Evolutionary conservation across 2,329 filamentous ascomycete species (phyloP), one percentile per base, ranked within the genome.

Genomic region (Trichophyton mentagrophytes): DNA sequence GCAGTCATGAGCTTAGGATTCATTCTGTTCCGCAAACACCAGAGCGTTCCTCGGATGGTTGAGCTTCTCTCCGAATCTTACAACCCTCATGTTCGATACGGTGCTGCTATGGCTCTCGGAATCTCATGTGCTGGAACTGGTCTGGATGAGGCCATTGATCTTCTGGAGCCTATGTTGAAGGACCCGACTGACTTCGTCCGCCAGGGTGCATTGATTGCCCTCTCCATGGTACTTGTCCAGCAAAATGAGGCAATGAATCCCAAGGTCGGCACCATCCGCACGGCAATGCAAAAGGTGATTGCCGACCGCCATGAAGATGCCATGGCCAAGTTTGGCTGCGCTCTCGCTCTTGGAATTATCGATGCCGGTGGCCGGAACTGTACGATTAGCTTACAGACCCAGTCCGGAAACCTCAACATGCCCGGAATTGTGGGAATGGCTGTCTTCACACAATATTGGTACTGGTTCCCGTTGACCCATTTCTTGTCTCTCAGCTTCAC

Each of bases 401-500:
- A 96, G 76, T 96, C 92, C 0, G 95, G 95, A 65, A 99, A 96
- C 72, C 84, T 99, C 66, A 97, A 99, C 80, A 96, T 99, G 91
- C 85, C 91, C 17, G 95, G 90, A 64, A 95, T 99, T 66, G 91
- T 99, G 17, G 95, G 93, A 67, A 96, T 96, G 85, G 92, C 90
- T 30, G 88, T 99, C 60, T 99, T 99, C 77, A 95, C 91, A 7
- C 93, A 99, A 73, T 99, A 99, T 79, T 99, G 93, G 93, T 99
- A 99, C 79, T 99, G 93, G 93, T 99, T 99, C 83, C 93, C 93
- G 63, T 87, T 97, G 69, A 95, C 93, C 33, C 93, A 99, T 76
- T 99, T 99, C 84, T 75, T 99, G 61, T 95, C 92, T 0, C 81
- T 99, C 64, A 91, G 90, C 69, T 97, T 99, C 76, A 90, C 89